A percentile compares a stretch with the other conserved stretches of the same genome.
Conservation (phyloP, 257 asterid genomes). For the Cynanchum wilfordii region DNA sequence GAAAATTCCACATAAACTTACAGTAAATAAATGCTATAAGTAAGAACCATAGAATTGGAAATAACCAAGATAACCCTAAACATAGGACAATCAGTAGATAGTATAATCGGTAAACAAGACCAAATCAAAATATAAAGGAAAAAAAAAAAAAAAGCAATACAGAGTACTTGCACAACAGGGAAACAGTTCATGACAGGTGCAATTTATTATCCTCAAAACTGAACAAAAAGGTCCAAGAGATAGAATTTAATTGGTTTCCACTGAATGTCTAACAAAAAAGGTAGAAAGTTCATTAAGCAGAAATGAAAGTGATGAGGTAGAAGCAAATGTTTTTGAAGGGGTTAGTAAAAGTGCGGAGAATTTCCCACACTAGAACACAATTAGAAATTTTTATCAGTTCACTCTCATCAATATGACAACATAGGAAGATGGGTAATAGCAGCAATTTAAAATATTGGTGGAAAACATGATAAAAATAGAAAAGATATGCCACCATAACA, state of each 20-base stretch:
- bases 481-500: too few relatives aligned
- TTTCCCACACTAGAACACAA: neutral
- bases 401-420: neutral
- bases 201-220: neutral
- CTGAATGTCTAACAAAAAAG: neutral
- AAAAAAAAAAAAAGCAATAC: neutral
- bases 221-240: neutral
- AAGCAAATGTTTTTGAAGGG: conserved; percentile 1
- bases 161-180: neutral
- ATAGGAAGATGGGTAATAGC: neutral
- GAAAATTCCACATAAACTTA: neutral
- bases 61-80: neutral
- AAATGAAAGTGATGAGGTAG: neutral
- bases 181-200: neutral
- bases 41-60: neutral
- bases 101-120: neutral
- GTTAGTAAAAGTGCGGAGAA: neutral
- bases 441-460: too few relatives aligned
- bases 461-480: too few relatives aligned
- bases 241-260: neutral
- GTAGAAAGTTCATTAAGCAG: too few relatives aligned
- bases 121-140: neutral
- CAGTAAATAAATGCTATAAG: neutral
- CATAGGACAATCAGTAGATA: neutral
- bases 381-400: neutral